phyloP scores from a whole-genome alignment of 495 filamentous ascomycete genomes.

The Ramalina intermedia region DNA sequence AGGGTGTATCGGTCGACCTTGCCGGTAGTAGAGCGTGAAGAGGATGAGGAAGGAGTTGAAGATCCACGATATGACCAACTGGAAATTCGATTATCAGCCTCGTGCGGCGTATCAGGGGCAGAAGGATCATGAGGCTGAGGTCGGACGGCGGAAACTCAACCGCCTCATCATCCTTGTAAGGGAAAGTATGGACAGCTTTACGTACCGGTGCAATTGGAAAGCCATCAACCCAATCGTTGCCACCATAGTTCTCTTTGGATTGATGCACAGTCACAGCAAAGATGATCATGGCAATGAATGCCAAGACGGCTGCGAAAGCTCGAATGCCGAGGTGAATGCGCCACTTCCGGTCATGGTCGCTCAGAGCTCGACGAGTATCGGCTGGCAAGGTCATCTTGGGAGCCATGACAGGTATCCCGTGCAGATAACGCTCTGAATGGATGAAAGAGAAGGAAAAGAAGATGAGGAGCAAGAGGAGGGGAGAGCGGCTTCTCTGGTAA shows the following conservation, averaged over 20 bases:
- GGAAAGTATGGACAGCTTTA: neutral
- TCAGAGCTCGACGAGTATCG: constrained; percentile 6
- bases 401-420: neutral
- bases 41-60: constrained; percentile 13
- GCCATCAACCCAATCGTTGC: constrained; percentile 16
- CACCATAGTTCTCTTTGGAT: constrained; percentile 9
- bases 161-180: neutral
- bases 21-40: constrained; percentile 8
- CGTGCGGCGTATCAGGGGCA: neutral
- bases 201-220: constrained; percentile 15
- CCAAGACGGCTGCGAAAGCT: constrained; percentile 10
- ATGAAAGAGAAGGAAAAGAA: no score
- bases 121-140: neutral
- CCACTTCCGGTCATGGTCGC: constrained; percentile 12
- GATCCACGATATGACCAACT: constrained; percentile 16
- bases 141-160: neutral
- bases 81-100: neutral
- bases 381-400: neutral
- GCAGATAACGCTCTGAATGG: no score
- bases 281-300: constrained; percentile 14
- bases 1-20: constrained; percentile 12
- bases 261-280: constrained; percentile 10
- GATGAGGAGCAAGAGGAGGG: no score
- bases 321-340: constrained; percentile 12
- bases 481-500: no score